Percentiles rank a stretch among this genome's conserved stretches.
Conservation (phyloP, 495 filamentous ascomycete species). For the Letharia lupina region DNA sequence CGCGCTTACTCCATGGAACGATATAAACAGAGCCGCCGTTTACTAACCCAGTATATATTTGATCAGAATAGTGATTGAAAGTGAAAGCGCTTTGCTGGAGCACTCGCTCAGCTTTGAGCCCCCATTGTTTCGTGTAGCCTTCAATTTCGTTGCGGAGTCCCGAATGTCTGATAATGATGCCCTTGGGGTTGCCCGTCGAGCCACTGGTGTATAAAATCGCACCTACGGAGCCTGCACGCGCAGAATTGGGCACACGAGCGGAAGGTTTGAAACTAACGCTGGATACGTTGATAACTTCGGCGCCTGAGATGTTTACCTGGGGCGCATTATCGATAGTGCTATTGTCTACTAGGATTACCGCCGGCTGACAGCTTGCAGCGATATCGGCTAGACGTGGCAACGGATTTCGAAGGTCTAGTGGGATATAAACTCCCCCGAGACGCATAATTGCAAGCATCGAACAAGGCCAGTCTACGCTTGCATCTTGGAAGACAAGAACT, state of each 20-base stretch:
- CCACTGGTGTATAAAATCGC: conserved; percentile 38
- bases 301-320: conserved; percentile 1
- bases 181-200: conserved; percentile 35
- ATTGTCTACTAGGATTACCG: conserved; percentile 3
- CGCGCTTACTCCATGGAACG: conserved; percentile 24
- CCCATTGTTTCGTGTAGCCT: conserved; percentile 20
- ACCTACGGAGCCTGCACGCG: conserved; percentile 24
- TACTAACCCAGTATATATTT: conserved; percentile 29
- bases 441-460: conserved; percentile 47
- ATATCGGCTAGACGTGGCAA: conserved; percentile 29
- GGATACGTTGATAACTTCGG: conserved; percentile 23
- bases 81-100: conserved; percentile 38
- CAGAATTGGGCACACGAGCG: background rate
- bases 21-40: conserved; percentile 30
- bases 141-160: conserved; percentile 30
- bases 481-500: conserved; percentile 17
- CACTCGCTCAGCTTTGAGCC: conserved; percentile 26
- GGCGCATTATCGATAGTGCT: conserved; percentile 1
- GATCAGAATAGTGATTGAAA: conserved; percentile 35
- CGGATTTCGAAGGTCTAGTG: conserved; percentile 39
- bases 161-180: conserved; percentile 31
- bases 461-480: conserved; percentile 37
- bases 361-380: conserved; percentile 17
- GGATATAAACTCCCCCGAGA: conserved; percentile 43
- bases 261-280: conserved; percentile 3